Evolutionary conservation across 495 filamentous ascomycete species (phyloP), one percentile per base, ranked within the genome.

Genomic region (Elasticomyces elasticus): DNA sequence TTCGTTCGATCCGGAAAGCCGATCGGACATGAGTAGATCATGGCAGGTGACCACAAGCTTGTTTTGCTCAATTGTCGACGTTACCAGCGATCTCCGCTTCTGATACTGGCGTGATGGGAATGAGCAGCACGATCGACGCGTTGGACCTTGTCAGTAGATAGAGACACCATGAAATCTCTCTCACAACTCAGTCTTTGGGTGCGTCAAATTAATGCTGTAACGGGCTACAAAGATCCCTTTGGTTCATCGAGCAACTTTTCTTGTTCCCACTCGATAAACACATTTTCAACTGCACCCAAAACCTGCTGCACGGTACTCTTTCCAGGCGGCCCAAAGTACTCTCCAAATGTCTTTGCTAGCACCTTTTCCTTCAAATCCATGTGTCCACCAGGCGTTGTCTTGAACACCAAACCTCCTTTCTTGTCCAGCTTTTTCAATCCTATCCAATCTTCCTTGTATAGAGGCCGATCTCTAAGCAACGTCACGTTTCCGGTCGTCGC

Each of bases 361-460:
- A 81, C 54, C 56, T 82, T 73, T 0, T 92, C 85, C 17, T 68
- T 71, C 61, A 99, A 63, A 52, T 81, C 67, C 94, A 99, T 97
- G 73, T 99, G 92, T 11, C 75, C 72, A 1, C 92, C 92, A 6
- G 80, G 74, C 1, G 76, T 69, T 4, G 73, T 77, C 70, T 77
- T 71, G 69, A 95, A 95, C 46, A 83, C 78, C 56, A 99, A 69
- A 20, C 78, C 84, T 1, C 81, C 87, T 71, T 85, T 80, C 69
- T 85, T 74, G 71, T 94, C 94, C 63, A 99, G 70, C 61, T 69
- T 71, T 70, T 78, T 86, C 71, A 99, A 69, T 1, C 92, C 92
- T 20, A 99, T 60, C 92, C 92, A 99, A 72, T 99, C 92, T 72
- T 96, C 86, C 62, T 77, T 78, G 65, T 95, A 97, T 26, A 96